phyloP scores from a whole-genome alignment of 306 rosid species.

The Oemleria cerasiformis region DNA sequence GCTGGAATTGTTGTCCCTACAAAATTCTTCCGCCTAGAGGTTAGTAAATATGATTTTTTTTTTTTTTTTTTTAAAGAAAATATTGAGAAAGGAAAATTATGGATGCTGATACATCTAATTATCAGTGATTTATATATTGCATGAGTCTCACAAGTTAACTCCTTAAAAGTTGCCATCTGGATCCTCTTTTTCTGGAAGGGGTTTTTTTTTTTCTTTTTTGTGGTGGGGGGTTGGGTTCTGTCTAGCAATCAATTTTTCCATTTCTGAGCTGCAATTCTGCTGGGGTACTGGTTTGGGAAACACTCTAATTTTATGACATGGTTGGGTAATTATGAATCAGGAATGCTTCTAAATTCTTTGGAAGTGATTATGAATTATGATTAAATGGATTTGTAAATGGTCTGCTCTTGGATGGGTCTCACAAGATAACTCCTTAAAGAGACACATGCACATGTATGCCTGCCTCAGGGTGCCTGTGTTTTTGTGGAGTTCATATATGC shows the following conservation, averaged over 20 bases:
- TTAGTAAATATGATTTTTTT: constrained; percentile 41
- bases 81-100: constrained; percentile 6
- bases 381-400: not conserved
- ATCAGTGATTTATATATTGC: not conserved
- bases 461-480: not conserved
- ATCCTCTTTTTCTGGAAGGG: not conserved
- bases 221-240: too few relatives aligned
- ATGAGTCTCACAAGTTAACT: not conserved
- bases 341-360: not conserved
- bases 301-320: not conserved
- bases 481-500: constrained; percentile 1
- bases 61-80: not conserved
- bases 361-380: not conserved
- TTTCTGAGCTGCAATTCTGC: not conserved
- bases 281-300: not conserved
- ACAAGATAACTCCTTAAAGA: not conserved
- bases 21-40: constrained; percentile 87
- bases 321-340: not conserved
- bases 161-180: not conserved
- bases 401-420: not conserved
- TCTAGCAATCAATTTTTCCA: too few relatives aligned
- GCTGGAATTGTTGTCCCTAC: constrained; percentile 90
- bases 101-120: not conserved
- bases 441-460: not conserved
- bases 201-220: not conserved